A percentile compares a stretch with the other conserved stretches of the same genome.
These are phyloP conservation scores for Rickenella mellea DNA, from an alignment of 768 basidiomycete genomes.

Conservation along the genomic window DNA sequence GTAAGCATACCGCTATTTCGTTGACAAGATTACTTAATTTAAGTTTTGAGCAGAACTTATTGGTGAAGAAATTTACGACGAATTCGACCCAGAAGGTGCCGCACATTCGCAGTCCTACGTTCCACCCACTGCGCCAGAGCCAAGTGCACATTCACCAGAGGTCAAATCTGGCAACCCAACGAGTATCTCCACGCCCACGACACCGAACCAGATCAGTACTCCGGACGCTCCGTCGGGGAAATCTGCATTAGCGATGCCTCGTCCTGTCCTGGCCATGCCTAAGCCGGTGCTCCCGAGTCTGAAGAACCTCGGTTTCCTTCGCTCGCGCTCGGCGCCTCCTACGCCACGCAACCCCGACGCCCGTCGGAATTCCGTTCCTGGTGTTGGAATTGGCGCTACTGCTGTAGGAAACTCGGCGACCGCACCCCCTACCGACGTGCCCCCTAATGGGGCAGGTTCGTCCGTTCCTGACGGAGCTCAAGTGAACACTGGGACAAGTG, in stretches of 20 bases:
- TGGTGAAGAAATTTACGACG: conserved; percentile 89
- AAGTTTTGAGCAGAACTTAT: conserved; percentile 54
- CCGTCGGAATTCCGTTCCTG: too few relatives aligned
- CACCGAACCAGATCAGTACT: conserved; percentile 2
- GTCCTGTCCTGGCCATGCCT: conserved; percentile 9
- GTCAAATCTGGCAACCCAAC: conserved; percentile 34
- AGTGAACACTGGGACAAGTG: too few relatives aligned
- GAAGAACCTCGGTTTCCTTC: neutral
- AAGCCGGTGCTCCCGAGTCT: neutral
- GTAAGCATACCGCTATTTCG: conserved; percentile 22
- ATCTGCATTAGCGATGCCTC: conserved; percentile 22
- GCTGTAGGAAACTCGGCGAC: too few relatives aligned
- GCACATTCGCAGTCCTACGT: conserved; percentile 10
- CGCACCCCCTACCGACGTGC: conserved; percentile 2
- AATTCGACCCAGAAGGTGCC: conserved; percentile 69
- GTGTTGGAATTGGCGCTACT: too few relatives aligned
- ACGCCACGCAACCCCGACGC: conserved; percentile 22
- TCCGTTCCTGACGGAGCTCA: conserved; percentile 8
- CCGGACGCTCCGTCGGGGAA: conserved; percentile 7
- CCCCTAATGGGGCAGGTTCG: too few relatives aligned
- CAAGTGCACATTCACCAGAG: conserved; percentile 34
- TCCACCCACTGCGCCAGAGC: conserved; percentile 7
- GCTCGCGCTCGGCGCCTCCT: neutral
- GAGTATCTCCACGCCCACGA: conserved; percentile 20
- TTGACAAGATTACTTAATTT: conserved; percentile 1